Conservation (phyloP, 192 early-diverging fungal genomes). For the Backusella parvicylindrica region DNA sequence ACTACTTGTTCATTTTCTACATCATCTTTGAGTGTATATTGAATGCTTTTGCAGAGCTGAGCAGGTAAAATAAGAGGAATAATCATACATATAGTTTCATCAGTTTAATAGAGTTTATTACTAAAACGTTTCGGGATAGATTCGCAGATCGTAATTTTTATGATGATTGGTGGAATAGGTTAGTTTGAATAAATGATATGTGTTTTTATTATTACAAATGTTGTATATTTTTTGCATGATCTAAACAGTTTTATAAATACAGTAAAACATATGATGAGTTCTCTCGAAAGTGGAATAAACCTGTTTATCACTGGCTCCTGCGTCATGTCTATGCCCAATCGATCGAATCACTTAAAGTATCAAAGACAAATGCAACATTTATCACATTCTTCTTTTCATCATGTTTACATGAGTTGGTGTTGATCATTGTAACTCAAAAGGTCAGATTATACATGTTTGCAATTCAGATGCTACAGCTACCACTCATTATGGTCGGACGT, state of each 20-base stretch:
- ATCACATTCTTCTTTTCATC: conserved; percentile 80
- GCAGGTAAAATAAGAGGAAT: conserved; percentile 41
- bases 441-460: conserved; percentile 76
- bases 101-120: not conserved
- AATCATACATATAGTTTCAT: not conserved
- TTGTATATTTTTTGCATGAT: not conserved
- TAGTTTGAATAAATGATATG: not conserved
- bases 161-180: conserved; percentile 97
- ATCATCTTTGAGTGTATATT: conserved; percentile 97
- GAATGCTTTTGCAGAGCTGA: conserved; percentile 95
- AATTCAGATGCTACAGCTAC: conserved; percentile 89
- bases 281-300: conserved; percentile 96
- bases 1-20: conserved; percentile 90
- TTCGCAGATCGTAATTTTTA: conserved; percentile 98
- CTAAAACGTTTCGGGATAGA: conserved; percentile 24
- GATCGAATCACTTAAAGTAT: conserved; percentile 66
- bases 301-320: conserved; percentile 88
- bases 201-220: not conserved
- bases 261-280: conserved; percentile 86
- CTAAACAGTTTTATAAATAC: not conserved
- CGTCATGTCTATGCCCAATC: conserved; percentile 87
- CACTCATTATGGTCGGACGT: conserved; percentile 73
- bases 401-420: conserved; percentile 79
- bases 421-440: conserved; percentile 62
- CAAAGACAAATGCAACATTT: conserved; percentile 67